These are phyloP conservation scores for Aspergillus asperescens DNA, from an alignment of 495 filamentous ascomycete genomes.

Conservation along the genomic window DNA sequence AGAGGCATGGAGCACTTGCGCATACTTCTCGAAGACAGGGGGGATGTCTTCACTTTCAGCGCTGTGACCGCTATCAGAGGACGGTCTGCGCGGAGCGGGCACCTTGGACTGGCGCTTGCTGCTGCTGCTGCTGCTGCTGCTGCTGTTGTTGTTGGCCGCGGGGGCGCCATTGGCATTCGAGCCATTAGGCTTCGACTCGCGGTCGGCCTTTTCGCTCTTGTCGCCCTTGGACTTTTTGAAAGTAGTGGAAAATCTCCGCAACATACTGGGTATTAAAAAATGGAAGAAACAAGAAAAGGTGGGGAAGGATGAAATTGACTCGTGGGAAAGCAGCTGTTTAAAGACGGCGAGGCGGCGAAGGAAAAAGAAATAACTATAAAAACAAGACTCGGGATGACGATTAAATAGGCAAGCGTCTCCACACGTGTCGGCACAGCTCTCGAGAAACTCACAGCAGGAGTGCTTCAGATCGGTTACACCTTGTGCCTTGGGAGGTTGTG, in stretches of 20 bases:
- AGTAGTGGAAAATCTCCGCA: constrained; percentile 48
- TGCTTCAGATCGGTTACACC: constrained; percentile 1
- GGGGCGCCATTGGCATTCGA: constrained; percentile 14
- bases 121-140: no score
- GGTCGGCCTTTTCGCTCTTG: constrained; percentile 30
- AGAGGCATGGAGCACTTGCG: constrained; percentile 60
- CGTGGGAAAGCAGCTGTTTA: constrained; percentile 3
- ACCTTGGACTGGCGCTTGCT: constrained; percentile 40
- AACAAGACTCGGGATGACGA: not conserved
- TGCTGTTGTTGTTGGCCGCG: constrained; percentile 21
- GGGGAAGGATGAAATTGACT: constrained; percentile 10
- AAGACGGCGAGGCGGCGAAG: not conserved
- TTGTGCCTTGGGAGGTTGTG: not conserved
- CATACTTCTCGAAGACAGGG: constrained; percentile 55
- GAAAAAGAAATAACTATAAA: constrained; percentile 5
- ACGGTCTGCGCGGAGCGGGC: constrained; percentile 27
- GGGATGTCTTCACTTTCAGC: constrained; percentile 37
- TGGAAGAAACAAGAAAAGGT: constrained; percentile 9
- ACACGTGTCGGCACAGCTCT: constrained; percentile 3
- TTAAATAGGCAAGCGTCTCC: constrained; percentile 6
- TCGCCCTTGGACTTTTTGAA: constrained; percentile 48
- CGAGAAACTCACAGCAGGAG: not conserved
- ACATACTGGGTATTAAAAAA: constrained; percentile 31
- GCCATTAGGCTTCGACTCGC: constrained; percentile 36
- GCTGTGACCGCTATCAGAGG: constrained; percentile 20